Evolutionary conservation across 768 basidiomycete species (phyloP).

Genomic region (Cyathus striatus): DNA sequence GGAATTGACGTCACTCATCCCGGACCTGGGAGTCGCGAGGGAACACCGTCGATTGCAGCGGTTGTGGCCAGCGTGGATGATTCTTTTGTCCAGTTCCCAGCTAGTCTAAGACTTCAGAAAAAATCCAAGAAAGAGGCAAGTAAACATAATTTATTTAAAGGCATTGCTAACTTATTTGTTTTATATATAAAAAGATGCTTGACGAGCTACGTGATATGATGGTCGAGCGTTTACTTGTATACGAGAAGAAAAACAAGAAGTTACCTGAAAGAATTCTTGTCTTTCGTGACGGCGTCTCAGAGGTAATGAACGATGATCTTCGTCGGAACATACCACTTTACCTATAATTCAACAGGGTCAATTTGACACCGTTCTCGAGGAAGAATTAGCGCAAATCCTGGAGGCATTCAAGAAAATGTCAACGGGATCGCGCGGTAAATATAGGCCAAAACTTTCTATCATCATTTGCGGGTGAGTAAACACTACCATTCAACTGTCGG

Average conservation of each 20-base stretch:
- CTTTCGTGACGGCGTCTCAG: slow-evolving; percentile 81
- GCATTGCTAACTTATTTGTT: slow-evolving; percentile 5
- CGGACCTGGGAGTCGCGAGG: slow-evolving; percentile 56
- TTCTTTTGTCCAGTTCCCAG: slow-evolving; percentile 73
- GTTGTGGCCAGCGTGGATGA: slow-evolving; percentile 75
- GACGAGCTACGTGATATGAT: slow-evolving; percentile 63
- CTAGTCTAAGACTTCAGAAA: slow-evolving; percentile 67
- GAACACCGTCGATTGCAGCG: slow-evolving; percentile 80
- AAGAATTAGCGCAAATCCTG: slow-evolving; percentile 60
- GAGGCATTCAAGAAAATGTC: slow-evolving; percentile 53
- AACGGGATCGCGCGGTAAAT: slow-evolving; percentile 37
- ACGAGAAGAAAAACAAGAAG: slow-evolving; percentile 44
- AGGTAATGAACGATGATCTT: no score
- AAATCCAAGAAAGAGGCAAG: slow-evolving; percentile 43
- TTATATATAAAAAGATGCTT: slow-evolving; percentile 82
- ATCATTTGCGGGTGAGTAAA: slow-evolving; percentile 63
- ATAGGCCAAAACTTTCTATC: slow-evolving; percentile 63
- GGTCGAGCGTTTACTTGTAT: slow-evolving; percentile 59
- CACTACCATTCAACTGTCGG: neutral
- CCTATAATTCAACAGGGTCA: slow-evolving; percentile 51
- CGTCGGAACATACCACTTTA: no score
- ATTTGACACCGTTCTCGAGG: slow-evolving; percentile 52
- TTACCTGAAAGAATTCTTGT: slow-evolving; percentile 69
- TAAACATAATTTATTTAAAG: neutral
- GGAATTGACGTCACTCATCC: slow-evolving; percentile 86